Conservation (phyloP, 129 eudicot species). For the Chrysanthemum lavandulifolium region DNA sequence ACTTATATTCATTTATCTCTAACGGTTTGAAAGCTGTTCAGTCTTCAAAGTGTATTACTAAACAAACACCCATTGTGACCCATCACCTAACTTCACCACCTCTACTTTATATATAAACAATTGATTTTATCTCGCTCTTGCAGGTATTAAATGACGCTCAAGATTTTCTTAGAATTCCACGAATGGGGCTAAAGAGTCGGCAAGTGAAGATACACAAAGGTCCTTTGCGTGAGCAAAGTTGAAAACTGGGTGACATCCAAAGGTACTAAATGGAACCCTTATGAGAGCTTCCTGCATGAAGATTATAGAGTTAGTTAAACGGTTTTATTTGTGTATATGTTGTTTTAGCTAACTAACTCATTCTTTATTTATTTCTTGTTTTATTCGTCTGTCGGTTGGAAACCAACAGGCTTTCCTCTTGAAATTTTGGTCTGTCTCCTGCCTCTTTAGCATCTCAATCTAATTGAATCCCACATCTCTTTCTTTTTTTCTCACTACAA, state of each 20-base stretch:
- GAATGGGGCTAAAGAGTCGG: conserved; percentile 52
- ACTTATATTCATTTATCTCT: not conserved
- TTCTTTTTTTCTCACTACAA: not conserved
- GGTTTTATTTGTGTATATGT: conserved; percentile 30
- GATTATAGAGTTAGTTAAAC: conserved; percentile 50
- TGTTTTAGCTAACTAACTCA: conserved; percentile 33
- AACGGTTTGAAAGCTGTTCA: not conserved
- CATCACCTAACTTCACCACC: not conserved
- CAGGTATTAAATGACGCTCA: conserved; percentile 77
- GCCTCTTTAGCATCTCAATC: conserved; percentile 19
- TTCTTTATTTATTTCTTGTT: conserved; percentile 38
- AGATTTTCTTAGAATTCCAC: conserved; percentile 82
- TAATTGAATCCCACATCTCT: conserved; percentile 14
- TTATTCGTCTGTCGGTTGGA: conserved; percentile 10
- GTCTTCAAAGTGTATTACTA: not conserved
- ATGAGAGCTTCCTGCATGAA: conserved; percentile 55
- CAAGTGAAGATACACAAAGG: conserved; percentile 99
- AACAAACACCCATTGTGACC: not conserved
- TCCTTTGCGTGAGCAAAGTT: conserved; percentile 65
- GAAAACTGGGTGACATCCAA: conserved; percentile 73
- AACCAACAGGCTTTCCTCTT: conserved; percentile 39
- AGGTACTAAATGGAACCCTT: conserved; percentile 65
- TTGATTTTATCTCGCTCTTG: not conserved
- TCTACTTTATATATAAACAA: not conserved
- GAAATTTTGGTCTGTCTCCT: conserved; percentile 49